Base-by-base conservation (phyloP, 2,329 filamentous ascomycete genomes). In the Calcarisporium arbuscula region DNA sequence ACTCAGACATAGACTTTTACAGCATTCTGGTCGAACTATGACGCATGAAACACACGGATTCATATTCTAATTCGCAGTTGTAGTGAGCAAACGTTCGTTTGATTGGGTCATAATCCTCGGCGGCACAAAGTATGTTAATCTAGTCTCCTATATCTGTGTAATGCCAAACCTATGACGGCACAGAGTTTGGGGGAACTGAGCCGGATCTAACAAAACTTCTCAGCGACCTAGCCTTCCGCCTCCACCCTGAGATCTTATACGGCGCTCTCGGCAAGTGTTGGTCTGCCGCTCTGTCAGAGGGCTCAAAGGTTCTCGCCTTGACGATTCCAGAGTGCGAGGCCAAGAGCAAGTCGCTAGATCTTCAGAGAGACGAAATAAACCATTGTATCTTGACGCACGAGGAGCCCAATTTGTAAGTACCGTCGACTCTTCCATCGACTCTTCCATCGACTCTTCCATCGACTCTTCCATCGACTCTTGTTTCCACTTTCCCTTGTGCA, bases 51-150 rank as follows among this genome's bases (percentile, higher is more conserved):
- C n/a, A n/a, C n/a, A n/a, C n/a, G n/a, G n/a, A n/a, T n/a, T n/a
- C n/a, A n/a, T n/a, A n/a, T n/a, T n/a, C n/a, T n/a, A n/a, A n/a
- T n/a, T n/a, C n/a, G n/a, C n/a, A n/a, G n/a, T n/a, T n/a, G n/a
- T 19, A 56, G 53, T 47, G 35, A 31, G 44, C n/a, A 41, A 38
- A 19, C 40, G 41, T 5, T 38, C 42, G 1, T 77, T 62, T 43
- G 72, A 81, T 60, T 82, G 77, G 74, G 68, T 72, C 11, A 68
- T 83, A 20, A 55, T 82, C 5, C 65, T 83, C 3, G 78, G 74
- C 8, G 79, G 78, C 3, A 82, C 78, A 31, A 83, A 82, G 62
- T 71, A 57, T 34, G 61, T 49, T 16, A 19, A 18, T 16, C 25
- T 25, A n/a, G 11, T 20, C 8, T 17, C 22, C 15, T 8, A 7